phyloP scores from a whole-genome alignment of 1,284 basidiomycete species.

The Tylopilus sp. region DNA sequence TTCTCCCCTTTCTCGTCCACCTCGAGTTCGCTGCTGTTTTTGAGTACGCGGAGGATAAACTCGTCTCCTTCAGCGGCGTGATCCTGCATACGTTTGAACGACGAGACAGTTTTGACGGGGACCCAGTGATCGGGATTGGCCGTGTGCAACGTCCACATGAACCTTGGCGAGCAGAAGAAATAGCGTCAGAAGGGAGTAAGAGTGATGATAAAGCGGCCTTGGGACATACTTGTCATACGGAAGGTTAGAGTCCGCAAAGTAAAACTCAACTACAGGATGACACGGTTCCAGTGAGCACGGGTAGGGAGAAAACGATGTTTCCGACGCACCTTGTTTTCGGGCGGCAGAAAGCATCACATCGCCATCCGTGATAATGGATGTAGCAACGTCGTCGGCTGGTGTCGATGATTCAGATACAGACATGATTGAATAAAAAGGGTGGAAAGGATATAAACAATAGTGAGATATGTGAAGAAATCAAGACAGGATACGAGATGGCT shows the following conservation, averaged over 20 bases:
- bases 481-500: neutral
- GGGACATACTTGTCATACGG: conserved; percentile 88
- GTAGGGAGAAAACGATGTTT: neutral
- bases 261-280: conserved; percentile 86
- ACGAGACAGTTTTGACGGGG: conserved; percentile 87
- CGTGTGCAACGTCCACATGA: conserved; percentile 93
- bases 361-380: conserved; percentile 17
- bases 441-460: neutral
- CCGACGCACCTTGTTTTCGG: conserved; percentile 36
- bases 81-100: conserved; percentile 97
- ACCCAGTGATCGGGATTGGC: conserved; percentile 91
- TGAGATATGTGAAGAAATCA: neutral
- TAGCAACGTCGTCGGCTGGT: conserved; percentile 7
- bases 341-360: conserved; percentile 30
- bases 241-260: conserved; percentile 96
- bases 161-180: conserved; percentile 65
- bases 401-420: conserved; percentile 28
- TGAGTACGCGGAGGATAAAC: conserved; percentile 77
- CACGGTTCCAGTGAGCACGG: neutral
- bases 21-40: conserved; percentile 76
- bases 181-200: neutral
- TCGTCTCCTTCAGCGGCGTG: conserved; percentile 68
- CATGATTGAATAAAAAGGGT: conserved; percentile 24
- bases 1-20: conserved; percentile 81
- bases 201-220: no score